phyloP scores from a whole-genome alignment of 352 stramenopile species.

The Pythium sukuiense region DNA sequence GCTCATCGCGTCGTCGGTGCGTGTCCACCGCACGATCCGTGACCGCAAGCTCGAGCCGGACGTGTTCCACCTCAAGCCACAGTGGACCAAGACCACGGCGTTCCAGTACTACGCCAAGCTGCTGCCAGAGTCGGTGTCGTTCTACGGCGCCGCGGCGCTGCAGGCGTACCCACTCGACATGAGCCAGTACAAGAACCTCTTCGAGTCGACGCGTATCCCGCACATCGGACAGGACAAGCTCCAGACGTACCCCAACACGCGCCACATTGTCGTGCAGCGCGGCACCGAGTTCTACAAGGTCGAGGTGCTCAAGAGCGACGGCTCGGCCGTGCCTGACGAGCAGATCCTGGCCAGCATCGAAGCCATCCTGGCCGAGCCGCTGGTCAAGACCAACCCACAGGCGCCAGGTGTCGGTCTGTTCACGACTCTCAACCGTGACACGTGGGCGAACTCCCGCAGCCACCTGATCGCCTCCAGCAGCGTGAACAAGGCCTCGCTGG shows the following conservation, averaged over 20 bases:
- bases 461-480: conserved; percentile 48
- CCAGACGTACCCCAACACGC: conserved; percentile 52
- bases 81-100: conserved; percentile 66
- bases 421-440: conserved; percentile 83
- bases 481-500: conserved; percentile 69
- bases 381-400: conserved; percentile 36
- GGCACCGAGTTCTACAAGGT: conserved; percentile 87
- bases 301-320: conserved; percentile 76
- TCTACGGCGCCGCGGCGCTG: conserved; percentile 85
- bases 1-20: conserved; percentile 83
- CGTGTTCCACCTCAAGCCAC: conserved; percentile 89
- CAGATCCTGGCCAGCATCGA: conserved; percentile 85
- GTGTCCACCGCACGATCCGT: conserved; percentile 80
- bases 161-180: conserved; percentile 91
- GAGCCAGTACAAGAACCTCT: conserved; percentile 92
- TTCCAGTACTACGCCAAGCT: conserved; percentile 85
- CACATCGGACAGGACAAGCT: conserved; percentile 66
- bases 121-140: conserved; percentile 81
- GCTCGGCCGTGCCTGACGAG: conserved; percentile 59
- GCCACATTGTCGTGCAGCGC: conserved; percentile 86
- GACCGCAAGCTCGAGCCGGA: conserved; percentile 84
- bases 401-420: conserved; percentile 68
- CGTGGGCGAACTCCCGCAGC: conserved; percentile 70
- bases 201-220: conserved; percentile 79
- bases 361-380: conserved; percentile 71